Evolutionary conservation across 2,329 filamentous ascomycete genomes (phyloP), one percentile per base, ranked within the genome.

Genomic region (Dryadomyces quercivorus): DNA sequence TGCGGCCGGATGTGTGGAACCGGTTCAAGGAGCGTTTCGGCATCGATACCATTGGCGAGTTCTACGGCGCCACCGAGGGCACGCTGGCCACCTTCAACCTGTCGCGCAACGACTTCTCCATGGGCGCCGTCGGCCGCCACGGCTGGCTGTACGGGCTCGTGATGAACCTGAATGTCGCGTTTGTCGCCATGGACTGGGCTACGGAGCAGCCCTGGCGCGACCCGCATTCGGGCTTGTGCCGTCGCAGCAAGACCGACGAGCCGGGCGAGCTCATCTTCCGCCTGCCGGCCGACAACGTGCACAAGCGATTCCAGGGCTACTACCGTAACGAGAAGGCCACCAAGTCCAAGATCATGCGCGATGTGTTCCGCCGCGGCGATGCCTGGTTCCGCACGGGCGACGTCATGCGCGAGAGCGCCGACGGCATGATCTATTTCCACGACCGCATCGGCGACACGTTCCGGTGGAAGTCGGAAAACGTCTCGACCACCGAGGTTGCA

Each of bases 321-420:
- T 88, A 84, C 67, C 81, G 82, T 56, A 89, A 94, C 65, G 67
- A 75, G 15, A 75, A 77, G 36, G 88, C 89, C 0, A 88, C 85
- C 0, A 71, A 81, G 43, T 75, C 79, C 59, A 95, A 95, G 69
- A 77, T 95, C 49, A 67, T 93, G 57, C 78, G 84, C 5, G 73
- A 85, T 61, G 86, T 93, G 2, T 80, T 93, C 59, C 72, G 69
- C 56, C 84, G 84, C 63, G 88, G 86, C 15, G 90, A 95, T 63
- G 84, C 81, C 0, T 95, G 82, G 75, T 94, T 90, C 73, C 81
- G 88, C 22, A 85, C 87, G 0, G 90, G 90, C n/a, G 90, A 95
- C 63, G 76, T 93, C 18, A 70, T 93, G 36, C 76, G 82, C n/a
- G 79, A 77, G 70, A 85, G 90, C 59, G 56, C 58, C 1, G 82